These are phyloP conservation scores for Discostella stelligeroides DNA, from an alignment of 108 stramenopile genomes.

Conservation along the genomic window DNA sequence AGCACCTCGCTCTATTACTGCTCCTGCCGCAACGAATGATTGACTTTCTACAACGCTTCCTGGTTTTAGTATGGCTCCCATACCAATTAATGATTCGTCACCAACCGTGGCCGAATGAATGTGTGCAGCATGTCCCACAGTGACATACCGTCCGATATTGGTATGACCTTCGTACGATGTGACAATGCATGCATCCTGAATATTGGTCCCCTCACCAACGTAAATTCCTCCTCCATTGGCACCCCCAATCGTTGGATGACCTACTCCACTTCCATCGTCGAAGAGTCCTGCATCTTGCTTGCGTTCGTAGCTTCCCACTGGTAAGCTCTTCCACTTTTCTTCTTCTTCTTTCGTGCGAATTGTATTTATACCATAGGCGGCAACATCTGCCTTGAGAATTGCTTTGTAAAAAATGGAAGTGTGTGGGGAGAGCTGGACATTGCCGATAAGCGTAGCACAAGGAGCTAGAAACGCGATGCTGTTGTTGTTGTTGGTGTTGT, in stretches of 20 bases:
- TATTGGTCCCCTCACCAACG: slow-evolving; percentile 79
- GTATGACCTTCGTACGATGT: slow-evolving; percentile 66
- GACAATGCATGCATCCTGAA: slow-evolving; percentile 87
- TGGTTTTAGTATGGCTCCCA: slow-evolving; percentile 77
- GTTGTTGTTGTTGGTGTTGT: too few relatives aligned
- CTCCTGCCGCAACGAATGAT: slow-evolving; percentile 83
- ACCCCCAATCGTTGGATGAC: slow-evolving; percentile 47
- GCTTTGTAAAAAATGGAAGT: slow-evolving; percentile 86
- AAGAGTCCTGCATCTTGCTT: slow-evolving; percentile 33
- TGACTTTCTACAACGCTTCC: slow-evolving; percentile 65
- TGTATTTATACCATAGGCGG: slow-evolving; percentile 55
- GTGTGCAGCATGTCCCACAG: slow-evolving; percentile 82
- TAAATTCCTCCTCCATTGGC: slow-evolving; percentile 79
- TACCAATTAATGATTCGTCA: slow-evolving; percentile 85
- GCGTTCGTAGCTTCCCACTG: slow-evolving; percentile 34
- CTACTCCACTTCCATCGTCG: slow-evolving; percentile 36
- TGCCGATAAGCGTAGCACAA: slow-evolving; percentile 84
- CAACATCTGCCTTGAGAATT: slow-evolving; percentile 75
- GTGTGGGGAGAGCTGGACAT: slow-evolving; percentile 68
- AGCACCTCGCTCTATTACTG: slow-evolving; percentile 60
- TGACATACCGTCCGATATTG: slow-evolving; percentile 82
- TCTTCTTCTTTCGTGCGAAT: slow-evolving; percentile 38
- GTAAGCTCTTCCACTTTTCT: slow-evolving; percentile 28
- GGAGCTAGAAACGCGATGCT: slow-evolving; percentile 83
- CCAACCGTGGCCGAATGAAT: slow-evolving; percentile 82